Conservation (phyloP, 1,284 basidiomycete genomes). For the Irpex sp. region DNA sequence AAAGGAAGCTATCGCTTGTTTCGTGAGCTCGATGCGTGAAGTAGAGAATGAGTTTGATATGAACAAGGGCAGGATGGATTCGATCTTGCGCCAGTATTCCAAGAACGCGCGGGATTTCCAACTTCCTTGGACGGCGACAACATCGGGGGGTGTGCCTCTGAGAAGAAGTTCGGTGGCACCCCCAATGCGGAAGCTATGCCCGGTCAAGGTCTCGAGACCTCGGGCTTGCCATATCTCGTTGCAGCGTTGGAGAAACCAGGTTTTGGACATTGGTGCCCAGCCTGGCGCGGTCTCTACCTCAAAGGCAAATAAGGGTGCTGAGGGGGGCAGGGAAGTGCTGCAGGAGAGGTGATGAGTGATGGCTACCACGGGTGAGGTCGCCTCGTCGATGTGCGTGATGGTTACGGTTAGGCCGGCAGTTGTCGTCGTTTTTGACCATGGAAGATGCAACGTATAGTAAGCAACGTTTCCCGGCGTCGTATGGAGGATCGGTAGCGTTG, state of each 20-base stretch:
- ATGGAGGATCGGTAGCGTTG: not conserved
- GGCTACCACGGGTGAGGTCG: slow-evolving; percentile 1
- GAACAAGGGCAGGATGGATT: not conserved
- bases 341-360: not conserved
- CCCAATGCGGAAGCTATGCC: slow-evolving; percentile 33
- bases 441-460: slow-evolving; percentile 2
- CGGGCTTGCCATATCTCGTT: slow-evolving; percentile 22
- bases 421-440: slow-evolving; percentile 13
- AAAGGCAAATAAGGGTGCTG: slow-evolving; percentile 2
- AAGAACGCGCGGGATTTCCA: slow-evolving; percentile 34
- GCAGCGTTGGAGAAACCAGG: slow-evolving; percentile 20
- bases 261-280: slow-evolving; percentile 15
- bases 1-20: not conserved
- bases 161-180: slow-evolving; percentile 25
- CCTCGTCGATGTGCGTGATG: slow-evolving; percentile 1
- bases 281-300: not conserved
- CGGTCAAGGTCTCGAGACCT: slow-evolving; percentile 18
- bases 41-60: not conserved
- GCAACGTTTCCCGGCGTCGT: not conserved
- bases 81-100: slow-evolving; percentile 28
- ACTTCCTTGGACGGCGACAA: slow-evolving; percentile 28
- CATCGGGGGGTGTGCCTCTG: slow-evolving; percentile 28
- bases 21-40: not conserved
- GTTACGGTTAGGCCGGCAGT: slow-evolving; percentile 1
- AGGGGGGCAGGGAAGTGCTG: not conserved